phyloP scores from a whole-genome alignment of 2,329 filamentous ascomycete genomes.

The Fusarium succisae region DNA sequence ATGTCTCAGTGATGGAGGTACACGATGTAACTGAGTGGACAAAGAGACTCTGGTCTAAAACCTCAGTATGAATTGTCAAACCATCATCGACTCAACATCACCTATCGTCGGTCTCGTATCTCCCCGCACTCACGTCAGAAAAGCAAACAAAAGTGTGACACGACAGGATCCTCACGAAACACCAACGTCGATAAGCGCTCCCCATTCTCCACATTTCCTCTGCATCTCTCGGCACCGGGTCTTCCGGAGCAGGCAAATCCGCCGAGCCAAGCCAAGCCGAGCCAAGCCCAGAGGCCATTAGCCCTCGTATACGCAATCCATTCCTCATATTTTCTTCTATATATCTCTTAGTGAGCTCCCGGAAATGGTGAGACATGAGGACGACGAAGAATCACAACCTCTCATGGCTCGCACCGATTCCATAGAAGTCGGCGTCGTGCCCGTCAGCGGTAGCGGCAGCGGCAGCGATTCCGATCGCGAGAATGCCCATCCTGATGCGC shows the following conservation, averaged over 20 bases:
- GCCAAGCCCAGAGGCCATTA: background rate
- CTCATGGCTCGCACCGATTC: conserved; percentile 50
- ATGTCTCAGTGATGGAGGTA: background rate
- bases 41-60: background rate
- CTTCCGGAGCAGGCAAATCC: conserved; percentile 27
- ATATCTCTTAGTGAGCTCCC: background rate
- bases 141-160: conserved; percentile 5
- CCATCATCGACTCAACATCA: background rate
- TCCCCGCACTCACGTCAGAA: background rate
- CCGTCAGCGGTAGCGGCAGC: conserved; percentile 32
- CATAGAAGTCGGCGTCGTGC: conserved; percentile 41
- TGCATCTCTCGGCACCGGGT: conserved; percentile 16
- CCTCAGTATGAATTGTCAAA: background rate
- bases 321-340: background rate
- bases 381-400: conserved; percentile 51
- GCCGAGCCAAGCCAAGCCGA: conserved; percentile 20
- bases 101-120: background rate
- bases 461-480: conserved; percentile 17
- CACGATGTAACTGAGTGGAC: conserved; percentile 12
- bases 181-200: conserved; percentile 14
- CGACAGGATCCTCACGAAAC: conserved; percentile 14
- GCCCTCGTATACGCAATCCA: conserved; percentile 7
- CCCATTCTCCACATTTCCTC: conserved; percentile 24
- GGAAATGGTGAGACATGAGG: conserved; percentile 45
- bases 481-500: conserved; percentile 53